These are phyloP conservation scores for Gossypium laxum DNA, from an alignment of 441 rosid genomes.

Conservation along the genomic window DNA sequence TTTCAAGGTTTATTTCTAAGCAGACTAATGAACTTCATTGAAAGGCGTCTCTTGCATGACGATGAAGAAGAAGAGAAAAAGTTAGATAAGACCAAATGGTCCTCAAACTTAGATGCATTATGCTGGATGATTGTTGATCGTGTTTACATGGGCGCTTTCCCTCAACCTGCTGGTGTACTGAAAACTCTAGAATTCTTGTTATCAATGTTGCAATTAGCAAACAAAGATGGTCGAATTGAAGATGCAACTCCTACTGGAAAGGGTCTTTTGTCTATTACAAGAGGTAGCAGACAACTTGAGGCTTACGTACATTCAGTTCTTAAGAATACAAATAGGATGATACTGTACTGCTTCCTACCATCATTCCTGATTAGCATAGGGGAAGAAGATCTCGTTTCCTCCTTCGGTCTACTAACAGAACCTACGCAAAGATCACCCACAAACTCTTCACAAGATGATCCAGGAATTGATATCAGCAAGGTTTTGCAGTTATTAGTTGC, in stretches of 20 bases:
- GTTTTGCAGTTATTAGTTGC: slow-evolving; percentile 86
- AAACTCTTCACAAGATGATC: slow-evolving; percentile 53
- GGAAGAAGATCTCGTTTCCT: slow-evolving; percentile 77
- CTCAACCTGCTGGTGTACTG: slow-evolving; percentile 74
- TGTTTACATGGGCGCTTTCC: slow-evolving; percentile 91
- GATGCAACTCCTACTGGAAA: slow-evolving; percentile 82
- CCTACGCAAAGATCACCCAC: slow-evolving; percentile 46
- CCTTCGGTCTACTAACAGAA: slow-evolving; percentile 67
- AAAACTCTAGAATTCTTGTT: slow-evolving; percentile 84
- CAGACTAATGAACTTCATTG: slow-evolving; percentile 87
- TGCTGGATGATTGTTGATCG: slow-evolving; percentile 98
- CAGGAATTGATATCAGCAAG: slow-evolving; percentile 70
- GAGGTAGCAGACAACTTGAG: slow-evolving; percentile 86
- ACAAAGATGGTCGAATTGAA: slow-evolving; percentile 95
- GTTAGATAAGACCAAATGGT: slow-evolving; percentile 88
- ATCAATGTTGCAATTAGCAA: slow-evolving; percentile 93
- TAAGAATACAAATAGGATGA: slow-evolving; percentile 85
- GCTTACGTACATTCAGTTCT: slow-evolving; percentile 85
- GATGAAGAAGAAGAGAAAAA: slow-evolving; percentile 96
- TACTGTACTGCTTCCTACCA: slow-evolving; percentile 88
- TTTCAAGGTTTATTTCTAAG: slow-evolving; percentile 75
- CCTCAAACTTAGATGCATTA: slow-evolving; percentile 81
- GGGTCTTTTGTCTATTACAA: slow-evolving; percentile 74
- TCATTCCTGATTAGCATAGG: slow-evolving; percentile 76
- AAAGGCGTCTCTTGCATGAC: slow-evolving; percentile 95